A percentile compares a stretch with the other conserved stretches of the same genome.
These are phyloP conservation scores for Coniella vitis DNA, from an alignment of 2,329 filamentous ascomycete species.

Conservation along the genomic window DNA sequence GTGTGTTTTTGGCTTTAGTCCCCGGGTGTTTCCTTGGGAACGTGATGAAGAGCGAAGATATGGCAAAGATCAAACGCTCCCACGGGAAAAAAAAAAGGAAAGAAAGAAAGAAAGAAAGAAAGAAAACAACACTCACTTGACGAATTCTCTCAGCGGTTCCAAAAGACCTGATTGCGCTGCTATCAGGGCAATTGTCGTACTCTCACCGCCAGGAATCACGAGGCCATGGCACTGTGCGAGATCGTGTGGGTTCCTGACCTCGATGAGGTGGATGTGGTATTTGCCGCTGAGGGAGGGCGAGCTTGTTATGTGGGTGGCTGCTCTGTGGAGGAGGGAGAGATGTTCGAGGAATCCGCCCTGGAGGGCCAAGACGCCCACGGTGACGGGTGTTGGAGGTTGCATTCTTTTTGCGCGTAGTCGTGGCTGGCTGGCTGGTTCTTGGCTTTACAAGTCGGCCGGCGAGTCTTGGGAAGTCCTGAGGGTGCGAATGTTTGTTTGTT, in stretches of 20 bases:
- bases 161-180: constrained; percentile 75
- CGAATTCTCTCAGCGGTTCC: constrained; percentile 79
- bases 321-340: constrained; percentile 64
- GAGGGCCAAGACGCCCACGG: constrained; percentile 62
- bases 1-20: background rate
- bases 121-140: constrained; percentile 57
- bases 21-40: too few species aligned
- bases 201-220: constrained; percentile 90
- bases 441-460: too few species aligned
- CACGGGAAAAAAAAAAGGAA: too few species aligned
- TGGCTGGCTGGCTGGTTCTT: too few species aligned
- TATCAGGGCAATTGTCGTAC: constrained; percentile 85
- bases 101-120: background rate
- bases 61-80: too few species aligned
- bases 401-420: background rate
- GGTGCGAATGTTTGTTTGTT: too few species aligned
- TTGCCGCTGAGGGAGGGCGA: constrained; percentile 17
- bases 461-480: too few species aligned
- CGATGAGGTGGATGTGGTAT: constrained; percentile 54
- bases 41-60: too few species aligned
- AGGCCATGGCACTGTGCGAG: constrained; percentile 72
- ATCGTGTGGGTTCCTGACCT: constrained; percentile 71
- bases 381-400: constrained; percentile 29
- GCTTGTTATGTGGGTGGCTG: constrained; percentile 45
- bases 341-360: constrained; percentile 95